Evolutionary conservation across 2,329 filamentous ascomycete species (phyloP), one percentile per base, ranked within the genome.

Genomic region (Didymosphaeria variabile): DNA sequence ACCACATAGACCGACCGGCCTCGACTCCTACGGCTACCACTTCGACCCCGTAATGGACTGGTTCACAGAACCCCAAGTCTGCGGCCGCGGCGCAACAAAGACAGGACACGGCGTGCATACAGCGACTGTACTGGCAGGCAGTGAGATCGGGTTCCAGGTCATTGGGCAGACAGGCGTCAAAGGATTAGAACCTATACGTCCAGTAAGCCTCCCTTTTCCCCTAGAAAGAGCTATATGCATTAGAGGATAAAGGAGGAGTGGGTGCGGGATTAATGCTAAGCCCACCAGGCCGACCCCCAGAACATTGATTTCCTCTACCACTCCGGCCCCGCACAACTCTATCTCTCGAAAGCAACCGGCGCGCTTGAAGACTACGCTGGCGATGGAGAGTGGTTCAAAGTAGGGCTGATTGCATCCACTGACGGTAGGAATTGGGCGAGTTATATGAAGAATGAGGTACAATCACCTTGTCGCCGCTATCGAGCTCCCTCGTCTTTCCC

Each of bases 311-410:
- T 44, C 21, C 55, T 68, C 32, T 49, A 55, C 44, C 66, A 68
- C 49, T 29, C 45, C 8, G 64, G 66, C 4, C 62, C 64, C 3
- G 60, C 55, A 1, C 58, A 57, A 19, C 55, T 66, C 31, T 68
- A 67, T 59, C 65, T 71, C 66, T 67, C 68, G 32, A 64, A 68
- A 51, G 68, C 60, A 7, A 67, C 68, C 7, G 50, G 40, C 26
- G 60, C 55, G 1, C 59, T 62, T 2, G 52, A 55, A 6, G 49
- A 57, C 26, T 70, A 67, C 55, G 53, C 66, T 34, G 66, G 64
- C 15, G 53, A 60, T 15, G 68, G 67, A 7, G 56, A 68, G 6
- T 70, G 68, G 67, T 71, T 71, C 59, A 71, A 70, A 55, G 61
- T 71, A 15, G 64, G 64, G 42, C 36, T 42, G 45, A 40, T 17